phyloP scores from a whole-genome alignment of 2,329 filamentous ascomycete species.

The Rhinocladiella similis region DNA sequence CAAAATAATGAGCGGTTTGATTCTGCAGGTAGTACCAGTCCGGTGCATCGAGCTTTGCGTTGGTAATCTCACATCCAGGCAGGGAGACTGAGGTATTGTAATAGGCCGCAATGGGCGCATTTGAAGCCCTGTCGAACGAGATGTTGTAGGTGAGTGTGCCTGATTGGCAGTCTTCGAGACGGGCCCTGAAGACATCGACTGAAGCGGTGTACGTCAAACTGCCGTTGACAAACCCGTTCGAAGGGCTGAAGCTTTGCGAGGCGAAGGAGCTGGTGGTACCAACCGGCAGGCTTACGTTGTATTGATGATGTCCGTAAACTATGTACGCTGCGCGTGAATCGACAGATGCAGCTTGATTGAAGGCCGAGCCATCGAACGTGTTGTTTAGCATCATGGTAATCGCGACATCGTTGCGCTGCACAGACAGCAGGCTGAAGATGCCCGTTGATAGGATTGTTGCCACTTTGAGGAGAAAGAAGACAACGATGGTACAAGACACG shows the following conservation, averaged over 20 bases:
- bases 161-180: constrained; percentile 14
- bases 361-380: constrained; percentile 19
- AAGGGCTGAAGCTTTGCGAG: constrained; percentile 16
- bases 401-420: constrained; percentile 7
- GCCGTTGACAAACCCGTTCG: constrained; percentile 12
- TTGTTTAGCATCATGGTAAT: constrained; percentile 15
- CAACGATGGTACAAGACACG: constrained; percentile 12
- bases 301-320: constrained; percentile 15
- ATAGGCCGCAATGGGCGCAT: constrained; percentile 7
- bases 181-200: constrained; percentile 23
- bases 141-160: constrained; percentile 13
- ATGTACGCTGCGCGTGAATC: constrained; percentile 20
- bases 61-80: constrained; percentile 17
- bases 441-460: constrained; percentile 20
- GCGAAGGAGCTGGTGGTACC: constrained; percentile 15
- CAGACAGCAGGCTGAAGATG: constrained; percentile 18
- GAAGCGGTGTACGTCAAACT: constrained; percentile 18
- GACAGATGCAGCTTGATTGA: constrained; percentile 10
- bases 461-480: constrained; percentile 24
- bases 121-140: neutral
- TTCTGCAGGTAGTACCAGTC: constrained; percentile 19
- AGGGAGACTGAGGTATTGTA: constrained; percentile 21
- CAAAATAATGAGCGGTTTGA: constrained; percentile 18
- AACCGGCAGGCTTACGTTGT: constrained; percentile 18
- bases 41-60: constrained; percentile 20